Base-by-base conservation (phyloP, 2,329 filamentous ascomycete species). In the Colletotrichum ledebouriae region DNA sequence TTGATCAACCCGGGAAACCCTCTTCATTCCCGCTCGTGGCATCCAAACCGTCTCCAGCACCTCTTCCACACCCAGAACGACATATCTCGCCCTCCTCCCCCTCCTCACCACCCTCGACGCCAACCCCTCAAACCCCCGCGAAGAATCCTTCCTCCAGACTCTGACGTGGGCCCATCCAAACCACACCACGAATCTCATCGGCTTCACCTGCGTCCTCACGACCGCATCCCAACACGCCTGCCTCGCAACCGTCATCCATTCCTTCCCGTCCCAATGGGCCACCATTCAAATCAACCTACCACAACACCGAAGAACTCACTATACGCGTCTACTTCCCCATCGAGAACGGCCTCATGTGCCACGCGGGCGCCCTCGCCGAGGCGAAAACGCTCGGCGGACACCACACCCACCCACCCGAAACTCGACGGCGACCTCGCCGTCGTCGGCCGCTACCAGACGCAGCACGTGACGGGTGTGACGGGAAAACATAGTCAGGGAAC, bases 291-390 rank as follows among this genome's bases (percentile, higher is more conserved):
- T 34, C 47, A n/a, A 55, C 59, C 47, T 65, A 59, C 46, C 67
- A 68, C 56, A 64, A 70, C 59, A 55, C 52, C 6, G 41, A 63
- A 34, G 63, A 67, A 13, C 46, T 37, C 5, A 53, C 57, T 33
- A 60, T 70, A 53, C 50, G 69, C 12, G 59, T 71, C 41, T 71
- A 70, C 58, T 71, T 71, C 62, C 69, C 69, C 33, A 62, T 70
- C 22, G 60, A 69, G 52, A 60, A 62, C 20, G 66, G 58, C 39
- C 69, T 71, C 22, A 66, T 71, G 15, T 34, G 42, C n/a, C 69
- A 69, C 55, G 20, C 29, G 33, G 62, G 39, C 17, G n/a, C 59
- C 17, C 52, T 67, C 12, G 25, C 67, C 62, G 69, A 71, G 41
- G 69, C 69, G 11, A 63, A 39, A n/a, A 46, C 63, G 13, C 9